phyloP scores from a whole-genome alignment of 2,329 filamentous ascomycete genomes.

The Tetracladium maxilliforme region DNA sequence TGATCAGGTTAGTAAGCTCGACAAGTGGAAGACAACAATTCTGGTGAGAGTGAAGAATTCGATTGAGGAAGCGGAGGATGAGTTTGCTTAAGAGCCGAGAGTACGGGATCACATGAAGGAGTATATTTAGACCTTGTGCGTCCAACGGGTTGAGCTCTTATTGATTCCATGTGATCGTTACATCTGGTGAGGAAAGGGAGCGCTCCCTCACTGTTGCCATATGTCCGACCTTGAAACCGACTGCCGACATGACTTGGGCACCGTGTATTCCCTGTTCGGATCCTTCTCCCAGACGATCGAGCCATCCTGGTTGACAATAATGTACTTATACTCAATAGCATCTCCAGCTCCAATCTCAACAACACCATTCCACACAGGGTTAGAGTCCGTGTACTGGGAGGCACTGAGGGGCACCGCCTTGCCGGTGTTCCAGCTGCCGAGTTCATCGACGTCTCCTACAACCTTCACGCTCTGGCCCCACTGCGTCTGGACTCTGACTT shows the following conservation, averaged over 20 bases:
- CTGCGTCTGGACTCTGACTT: constrained; percentile 27
- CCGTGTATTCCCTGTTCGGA: constrained; percentile 12
- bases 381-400: constrained; percentile 37
- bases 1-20: constrained; percentile 83
- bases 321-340: constrained; percentile 52
- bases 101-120: too few species aligned
- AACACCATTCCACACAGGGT: constrained; percentile 46
- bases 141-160: too few species aligned
- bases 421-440: constrained; percentile 29
- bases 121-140: too few species aligned
- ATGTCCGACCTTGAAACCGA: too few species aligned
- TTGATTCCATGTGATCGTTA: too few species aligned
- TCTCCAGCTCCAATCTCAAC: constrained; percentile 39
- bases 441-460: constrained; percentile 22
- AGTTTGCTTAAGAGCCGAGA: constrained; percentile 54
- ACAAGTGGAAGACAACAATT: constrained; percentile 92
- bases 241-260: too few species aligned
- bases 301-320: constrained; percentile 40
- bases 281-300: constrained; percentile 50
- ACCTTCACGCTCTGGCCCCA: constrained; percentile 32
- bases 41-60: constrained; percentile 69
- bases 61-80: constrained; percentile 58
- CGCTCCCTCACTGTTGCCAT: too few species aligned
- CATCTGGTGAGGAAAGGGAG: too few species aligned
- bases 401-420: constrained; percentile 42